Base-by-base conservation (phyloP, 2,329 filamentous ascomycete species). In the Microthyrium microscopicum region DNA sequence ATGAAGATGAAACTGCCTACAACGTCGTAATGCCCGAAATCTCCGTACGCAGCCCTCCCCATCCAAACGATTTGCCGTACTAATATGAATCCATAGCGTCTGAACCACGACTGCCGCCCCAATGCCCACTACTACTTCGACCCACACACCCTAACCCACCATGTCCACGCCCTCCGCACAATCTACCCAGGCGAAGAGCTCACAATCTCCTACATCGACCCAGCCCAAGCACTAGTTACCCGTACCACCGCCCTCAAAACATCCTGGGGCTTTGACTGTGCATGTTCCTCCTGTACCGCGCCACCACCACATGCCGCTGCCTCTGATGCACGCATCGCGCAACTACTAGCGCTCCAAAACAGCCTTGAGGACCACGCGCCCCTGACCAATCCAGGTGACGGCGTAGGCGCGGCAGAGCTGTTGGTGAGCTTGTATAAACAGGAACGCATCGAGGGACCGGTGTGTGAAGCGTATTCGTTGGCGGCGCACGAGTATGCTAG, bases 41-140 rank as follows among this genome's bases (percentile, higher is more conserved):
- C 16, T 31, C 35, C 7, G 36, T 39, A 24, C 20, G 36, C 17
- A 8, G 8, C 15, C 8, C n/a, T 7, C n/a, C 26, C 31, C 8
- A 7, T 8, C 8, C 11, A 34, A 17, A 20, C 12, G 17, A 3
- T 8, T 15, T n/a, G 20, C n/a, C 7, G 8, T 3, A 7, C 20
- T 36, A 12, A n/a, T 36, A 30, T 26, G 19, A 6, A 29, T n/a
- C 15, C 13, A 31, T 18, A 39, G 25, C 46, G 55, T 3, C 44
- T 60, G 35, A 60, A 61, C 36, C 57, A 61, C 39, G 56, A 54
- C 35, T 60, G 57, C 37, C 47, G 48, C n/a, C 57, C 56, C 16
- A 60, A 58, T 40, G 51, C 47, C 25, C 50, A 47, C 13, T 58
- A 55, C 40, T 52, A 53, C 29, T 54, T 56, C 31, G 52, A 58